These are phyloP conservation scores for Salix dunnii DNA, from an alignment of 345 rosid genomes.

Conservation along the genomic window DNA sequence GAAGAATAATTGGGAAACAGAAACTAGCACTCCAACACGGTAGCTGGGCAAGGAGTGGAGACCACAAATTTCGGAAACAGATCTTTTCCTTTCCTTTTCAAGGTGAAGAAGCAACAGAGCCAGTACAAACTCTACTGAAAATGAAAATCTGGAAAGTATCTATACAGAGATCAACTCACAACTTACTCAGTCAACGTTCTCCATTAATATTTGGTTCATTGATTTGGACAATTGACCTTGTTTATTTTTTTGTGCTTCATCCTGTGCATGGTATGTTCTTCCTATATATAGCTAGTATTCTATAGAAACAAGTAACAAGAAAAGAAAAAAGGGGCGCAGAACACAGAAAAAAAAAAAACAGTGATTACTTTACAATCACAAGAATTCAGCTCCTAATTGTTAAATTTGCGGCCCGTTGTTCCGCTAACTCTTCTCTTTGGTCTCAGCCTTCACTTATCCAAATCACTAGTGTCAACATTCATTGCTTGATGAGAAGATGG, in stretches of 20 bases:
- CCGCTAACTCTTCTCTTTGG: conserved; percentile 14
- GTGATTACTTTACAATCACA: conserved; percentile 22
- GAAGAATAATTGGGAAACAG: not conserved
- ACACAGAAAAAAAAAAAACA: not conserved
- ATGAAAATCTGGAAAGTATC: not conserved
- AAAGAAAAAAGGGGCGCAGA: not conserved
- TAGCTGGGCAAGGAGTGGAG: not conserved
- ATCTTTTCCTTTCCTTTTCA: not conserved
- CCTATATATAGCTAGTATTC: not conserved
- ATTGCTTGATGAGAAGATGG: not conserved
- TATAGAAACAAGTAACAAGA: not conserved
- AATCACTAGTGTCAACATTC: not conserved
- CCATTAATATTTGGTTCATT: not conserved
- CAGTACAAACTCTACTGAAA: not conserved
- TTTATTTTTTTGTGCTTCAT: not conserved
- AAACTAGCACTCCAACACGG: not conserved
- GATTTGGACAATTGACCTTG: not conserved
- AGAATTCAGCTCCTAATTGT: conserved; percentile 2
- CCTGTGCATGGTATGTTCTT: not conserved
- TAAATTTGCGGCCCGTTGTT: not conserved
- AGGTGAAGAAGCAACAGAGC: not conserved
- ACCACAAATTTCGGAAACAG: not conserved
- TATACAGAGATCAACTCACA: not conserved
- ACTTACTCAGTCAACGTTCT: not conserved
- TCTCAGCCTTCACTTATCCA: not conserved